Evolutionary conservation across 2,329 filamentous ascomycete genomes (phyloP), one percentile per base, ranked within the genome.

Genomic region (Lachnellula cervina): DNA sequence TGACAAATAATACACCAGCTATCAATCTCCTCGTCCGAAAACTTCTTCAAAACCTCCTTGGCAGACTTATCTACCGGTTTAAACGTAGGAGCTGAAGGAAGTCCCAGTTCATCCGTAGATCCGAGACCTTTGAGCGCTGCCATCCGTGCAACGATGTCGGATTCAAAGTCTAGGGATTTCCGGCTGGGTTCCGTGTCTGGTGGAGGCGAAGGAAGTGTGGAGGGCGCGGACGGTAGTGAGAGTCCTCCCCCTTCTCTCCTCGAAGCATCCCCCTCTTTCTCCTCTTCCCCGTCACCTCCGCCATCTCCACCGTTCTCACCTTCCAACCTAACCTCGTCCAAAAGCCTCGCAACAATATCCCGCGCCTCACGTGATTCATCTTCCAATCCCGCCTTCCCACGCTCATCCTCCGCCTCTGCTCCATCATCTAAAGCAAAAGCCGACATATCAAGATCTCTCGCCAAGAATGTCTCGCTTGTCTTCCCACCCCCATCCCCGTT

Each of bases 1-100:
- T 87, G 83, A 68, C 90, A 96, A 9, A 94, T 90, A 34, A 86
- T 81, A 69, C 90, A 95, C 89, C 89, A 95, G 1, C 79, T 82
- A 43, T 86, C 83, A 59, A 86, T 78, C 64, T 93, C 88, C 35
- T 87, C 85, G 63, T 92, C 86, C 0, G 84, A 82, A 66, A 79
- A 83, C 48, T 63, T 64, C 53, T 64, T 65, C 47, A 56, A 54
- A 8, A 49, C 48, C 0, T 48, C 54, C 5, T 54, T 57, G 2
- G 51, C 40, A 6, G 55, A 53, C 46, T 63, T 66, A 34, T 56
- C 56, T 7, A 57, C 42, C 2, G 65, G 68, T 43, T 62, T 63
- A 37, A 61, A 64, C 0, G 63, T 68, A 4, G 68, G 68, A 6
- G 64, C 68, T 1, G 67, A 68, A 9, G 68, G 68, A 1, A 70